These are phyloP conservation scores for Bryoerythrophyllum caledonicum DNA, from an alignment of 225 moss, liverwort and hornwort species.

Conservation along the genomic window DNA sequence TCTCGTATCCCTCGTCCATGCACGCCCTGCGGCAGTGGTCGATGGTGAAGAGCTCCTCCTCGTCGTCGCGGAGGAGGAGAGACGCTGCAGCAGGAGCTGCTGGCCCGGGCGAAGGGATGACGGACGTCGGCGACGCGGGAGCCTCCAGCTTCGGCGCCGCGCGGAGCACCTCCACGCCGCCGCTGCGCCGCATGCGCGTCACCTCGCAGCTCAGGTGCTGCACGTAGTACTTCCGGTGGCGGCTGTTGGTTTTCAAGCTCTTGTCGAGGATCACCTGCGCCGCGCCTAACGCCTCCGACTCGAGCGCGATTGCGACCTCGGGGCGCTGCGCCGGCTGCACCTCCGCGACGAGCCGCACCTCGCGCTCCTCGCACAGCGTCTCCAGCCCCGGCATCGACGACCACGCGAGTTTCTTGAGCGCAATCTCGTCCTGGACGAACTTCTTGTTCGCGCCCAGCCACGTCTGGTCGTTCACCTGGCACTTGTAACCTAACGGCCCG, in stretches of 20 bases:
- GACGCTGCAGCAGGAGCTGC: not conserved
- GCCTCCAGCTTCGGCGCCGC: not conserved
- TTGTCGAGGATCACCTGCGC: constrained; percentile 42
- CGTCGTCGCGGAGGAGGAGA: constrained; percentile 13
- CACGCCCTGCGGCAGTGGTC: constrained; percentile 14
- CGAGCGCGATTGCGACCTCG: constrained; percentile 36
- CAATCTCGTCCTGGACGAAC: constrained; percentile 30
- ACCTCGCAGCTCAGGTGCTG: constrained; percentile 34
- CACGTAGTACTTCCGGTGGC: constrained; percentile 33
- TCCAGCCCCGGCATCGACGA: constrained; percentile 26
- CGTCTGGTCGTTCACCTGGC: constrained; percentile 42
- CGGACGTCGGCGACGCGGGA: constrained; percentile 17
- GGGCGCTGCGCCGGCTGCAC: constrained; percentile 28
- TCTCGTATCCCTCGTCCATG: constrained; percentile 39
- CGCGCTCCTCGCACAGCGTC: constrained; percentile 20
- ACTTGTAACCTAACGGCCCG: constrained; percentile 52
- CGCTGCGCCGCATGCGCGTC: constrained; percentile 45
- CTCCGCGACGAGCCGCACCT: constrained; percentile 32
- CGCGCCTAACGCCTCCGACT: constrained; percentile 17
- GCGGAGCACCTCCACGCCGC: constrained; percentile 38
- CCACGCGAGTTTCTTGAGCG: constrained; percentile 29
- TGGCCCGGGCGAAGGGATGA: not conserved
- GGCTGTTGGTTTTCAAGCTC: constrained; percentile 23
- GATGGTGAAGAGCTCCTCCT: constrained; percentile 58
- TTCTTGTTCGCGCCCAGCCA: constrained; percentile 36